Evolutionary conservation across 768 basidiomycete genomes (phyloP).

Genomic region (Kockovaella imperatae): DNA sequence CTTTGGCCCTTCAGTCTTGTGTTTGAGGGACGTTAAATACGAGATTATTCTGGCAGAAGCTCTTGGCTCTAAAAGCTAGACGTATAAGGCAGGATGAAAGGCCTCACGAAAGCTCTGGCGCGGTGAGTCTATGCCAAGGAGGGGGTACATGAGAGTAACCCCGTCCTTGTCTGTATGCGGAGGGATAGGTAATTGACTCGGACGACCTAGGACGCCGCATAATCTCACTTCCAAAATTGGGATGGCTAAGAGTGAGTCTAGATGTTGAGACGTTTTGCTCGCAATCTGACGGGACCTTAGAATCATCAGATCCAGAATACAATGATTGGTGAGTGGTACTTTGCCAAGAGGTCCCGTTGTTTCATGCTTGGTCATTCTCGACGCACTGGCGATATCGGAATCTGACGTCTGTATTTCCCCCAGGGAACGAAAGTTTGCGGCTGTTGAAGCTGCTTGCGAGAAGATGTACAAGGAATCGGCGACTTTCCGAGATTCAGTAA

Average conservation of each 20-base stretch:
- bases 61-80: too few relatives aligned
- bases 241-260: constrained; percentile 75
- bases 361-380: background rate
- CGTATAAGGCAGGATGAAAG: constrained; percentile 76
- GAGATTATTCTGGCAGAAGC: too few relatives aligned
- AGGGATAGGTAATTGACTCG: background rate
- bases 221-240: constrained; percentile 79
- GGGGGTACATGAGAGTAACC: constrained; percentile 1
- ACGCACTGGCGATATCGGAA: background rate
- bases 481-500: constrained; percentile 74
- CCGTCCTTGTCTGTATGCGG: background rate
- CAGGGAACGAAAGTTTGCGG: constrained; percentile 60
- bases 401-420: background rate
- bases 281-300: constrained; percentile 44
- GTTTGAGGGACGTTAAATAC: too few relatives aligned
- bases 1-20: too few relatives aligned
- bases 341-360: background rate
- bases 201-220: constrained; percentile 67
- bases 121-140: constrained; percentile 51
- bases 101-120: constrained; percentile 65
- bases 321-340: constrained; percentile 59
- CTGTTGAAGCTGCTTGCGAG: constrained; percentile 72
- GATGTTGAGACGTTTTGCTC: background rate
- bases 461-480: constrained; percentile 89
- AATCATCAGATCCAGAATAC: constrained; percentile 79